Base-by-base conservation (phyloP, 1,139 yeast species). In the Debaryomyces fabryi region DNA sequence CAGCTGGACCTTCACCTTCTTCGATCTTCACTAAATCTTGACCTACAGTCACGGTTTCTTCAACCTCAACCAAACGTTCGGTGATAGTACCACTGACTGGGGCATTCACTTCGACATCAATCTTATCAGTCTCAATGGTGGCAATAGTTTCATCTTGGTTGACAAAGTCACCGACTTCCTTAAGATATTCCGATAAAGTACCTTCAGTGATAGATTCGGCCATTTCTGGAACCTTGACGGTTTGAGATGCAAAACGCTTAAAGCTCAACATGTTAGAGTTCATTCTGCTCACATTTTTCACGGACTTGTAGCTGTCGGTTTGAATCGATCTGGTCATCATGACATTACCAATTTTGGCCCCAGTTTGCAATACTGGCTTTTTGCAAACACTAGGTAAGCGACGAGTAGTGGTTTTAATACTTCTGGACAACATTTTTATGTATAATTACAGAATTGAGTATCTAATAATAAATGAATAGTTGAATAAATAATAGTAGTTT, bases 171-270 rank as follows among this genome's bases (percentile, higher is more conserved):
- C 99, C 99, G 52, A 91, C 89, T 58, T 82, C 75, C 68, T 85
- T 86, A 59, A 83, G 79, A 71, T 83, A 91, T 48, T 90, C 86
- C 54, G 90, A 78, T 59, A 93, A 80, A 45, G 98, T 90, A 69
- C 99, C 99, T 72, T 93, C 99, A 44, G 97, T 90, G 65, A 93
- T 87, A 47, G 98, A 92, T 73, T 93, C 99, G 45, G 99, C 99
- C 97, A 93, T 91, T 58, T 90, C 96, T 46, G 99, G 99, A 34
- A 93, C 99, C 71, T 91, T 89, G 50, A 93, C 96, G 48, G 76
- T 61, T 45, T 67, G 68, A 15, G 79, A 72, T 39, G 77, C 79
- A 49, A 67, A 72, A 64, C 81, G 71, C 56, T 56, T 58, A 52
- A 65, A 62, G 50, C 56, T 60, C 56, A 59, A 49, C 23, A 33